Evolutionary conservation across 148 eudicot genomes (phyloP), one percentile per base, ranked within the genome.

Genomic region (Talinum fruticosum): DNA sequence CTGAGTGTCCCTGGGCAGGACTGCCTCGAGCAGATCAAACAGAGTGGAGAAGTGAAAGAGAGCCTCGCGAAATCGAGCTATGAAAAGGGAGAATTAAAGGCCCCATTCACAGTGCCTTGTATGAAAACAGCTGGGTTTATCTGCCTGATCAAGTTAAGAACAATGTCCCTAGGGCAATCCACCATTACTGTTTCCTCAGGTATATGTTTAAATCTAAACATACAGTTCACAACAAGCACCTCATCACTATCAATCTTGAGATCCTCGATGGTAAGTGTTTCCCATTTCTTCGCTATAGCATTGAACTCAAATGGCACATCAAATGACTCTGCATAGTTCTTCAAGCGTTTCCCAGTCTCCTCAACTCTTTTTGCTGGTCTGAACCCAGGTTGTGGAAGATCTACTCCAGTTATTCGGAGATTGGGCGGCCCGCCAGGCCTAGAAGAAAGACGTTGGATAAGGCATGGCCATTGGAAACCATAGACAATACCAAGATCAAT

Each of bases 211-310:
- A 91, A 85, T 71, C 96, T 80, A 59, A 81, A 81, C 72, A 87
- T 77, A 75, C 87, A 84, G 73, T 85, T 93, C 44, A 93, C 97
- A n/a, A 88, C 86, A 47, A 93, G 88, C 72, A 89, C 72, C 81
- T 93, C 97, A 66, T 87, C 88, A 10, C 72, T 77, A 4, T 86
- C 83, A 30, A 93, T 78, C 79, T 88, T 87, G 75, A 93, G 90
- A 85, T 93, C 97, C 36, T 88, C 90, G 10, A 89, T 44, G 15
- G 81, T 84, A 41, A 93, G 80, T 4, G 84, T 85, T 80, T 91
- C 97, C 97, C 97, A 91, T 79, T 88, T 93, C 83, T 93, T 86
- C 15, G 96, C 96, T 34, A 93, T 84, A 24, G 96, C 90, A 66
- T 83, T 87, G 79, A 86, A 93, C 75, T 93, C 92, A 51, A 91